Conservation (phyloP, 2,329 filamentous ascomycete genomes). For the Allantophomopsis cytisporea region DNA sequence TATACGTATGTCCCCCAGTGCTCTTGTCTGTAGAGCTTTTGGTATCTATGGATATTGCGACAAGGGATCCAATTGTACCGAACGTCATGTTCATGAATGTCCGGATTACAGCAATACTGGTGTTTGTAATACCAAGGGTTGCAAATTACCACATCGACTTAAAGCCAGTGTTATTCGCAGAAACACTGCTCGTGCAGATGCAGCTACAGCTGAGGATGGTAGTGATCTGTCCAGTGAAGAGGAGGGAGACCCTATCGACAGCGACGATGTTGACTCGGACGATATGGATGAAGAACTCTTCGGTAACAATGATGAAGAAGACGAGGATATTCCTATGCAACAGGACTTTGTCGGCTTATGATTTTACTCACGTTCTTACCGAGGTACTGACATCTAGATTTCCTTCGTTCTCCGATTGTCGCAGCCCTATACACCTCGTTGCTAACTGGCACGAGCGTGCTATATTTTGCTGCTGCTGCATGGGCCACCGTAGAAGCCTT, state of each 20-base stretch:
- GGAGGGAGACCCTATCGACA: slow-evolving; percentile 51
- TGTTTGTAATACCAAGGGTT: slow-evolving; percentile 66
- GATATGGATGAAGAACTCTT: slow-evolving; percentile 52
- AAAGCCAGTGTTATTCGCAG: slow-evolving; percentile 67
- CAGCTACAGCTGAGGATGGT: slow-evolving; percentile 34
- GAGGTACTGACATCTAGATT: not conserved
- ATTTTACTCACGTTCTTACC: slow-evolving; percentile 9
- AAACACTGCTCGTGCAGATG: slow-evolving; percentile 31
- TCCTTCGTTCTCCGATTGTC: not conserved
- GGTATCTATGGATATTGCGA: slow-evolving; percentile 81
- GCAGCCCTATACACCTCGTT: too few relatives aligned
- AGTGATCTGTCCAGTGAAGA: slow-evolving; percentile 71
- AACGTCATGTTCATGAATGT: slow-evolving; percentile 86
- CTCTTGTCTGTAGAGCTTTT: slow-evolving; percentile 74
- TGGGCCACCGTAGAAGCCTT: too few relatives aligned
- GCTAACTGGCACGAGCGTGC: too few relatives aligned
- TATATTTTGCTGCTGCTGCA: too few relatives aligned
- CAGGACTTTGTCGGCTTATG: slow-evolving; percentile 44
- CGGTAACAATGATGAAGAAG: slow-evolving; percentile 34
- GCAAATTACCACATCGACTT: slow-evolving; percentile 78
- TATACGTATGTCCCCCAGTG: slow-evolving; percentile 60
- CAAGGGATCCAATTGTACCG: slow-evolving; percentile 61
- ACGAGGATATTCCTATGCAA: slow-evolving; percentile 40
- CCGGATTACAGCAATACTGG: slow-evolving; percentile 91
- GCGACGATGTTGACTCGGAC: slow-evolving; percentile 71